Base-by-base conservation (phyloP, 495 filamentous ascomycete genomes). In the Penicillium nucicola region DNA sequence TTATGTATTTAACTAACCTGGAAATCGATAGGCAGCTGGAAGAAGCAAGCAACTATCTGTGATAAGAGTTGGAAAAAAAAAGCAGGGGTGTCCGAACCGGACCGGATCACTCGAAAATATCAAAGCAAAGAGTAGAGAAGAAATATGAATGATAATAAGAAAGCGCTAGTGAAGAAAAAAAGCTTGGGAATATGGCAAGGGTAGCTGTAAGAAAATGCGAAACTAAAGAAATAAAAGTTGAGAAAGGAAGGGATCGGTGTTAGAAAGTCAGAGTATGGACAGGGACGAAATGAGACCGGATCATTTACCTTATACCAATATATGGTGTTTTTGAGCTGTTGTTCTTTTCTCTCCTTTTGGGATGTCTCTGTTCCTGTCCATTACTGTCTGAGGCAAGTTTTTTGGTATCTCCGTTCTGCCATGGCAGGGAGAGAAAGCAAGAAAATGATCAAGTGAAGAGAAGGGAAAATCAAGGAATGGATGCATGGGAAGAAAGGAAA, bases 161-260 rank as follows among this genome's bases (percentile, higher is more conserved):
- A 57, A 55, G 48, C 50, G 57, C 60, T 64, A 43, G 49, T 47
- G 57, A 53, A 53, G 57, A 53, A 53, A 51, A 28, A 9, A 59
- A 59, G 52, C 53, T 58, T 68, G 69, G 67, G 56, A 68, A 66
- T 72, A 60, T 64, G 56, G 63, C 51, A 65, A 60, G 51, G 59
- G 41, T 55, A 46, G 48, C 52, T 53, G 45, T 54, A 57, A 57
- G n/a, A 12, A 22, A 52, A 46, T 23, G 20, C 37, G 8, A 13
- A 44, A 50, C 31, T 37, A 34, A 52, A 44, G n/a, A 45, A 19
- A 43, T 35, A 12, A 18, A 20, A 13, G 11, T 37, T 17, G 47
- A 39, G 22, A 54, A 19, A 30, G 10, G 18, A 45, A 45, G 14
- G 17, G 31, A 35, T 23, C 10, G 13, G 11, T 34, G 20, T 10